Conservation (phyloP, 2,329 filamentous ascomycete genomes). For the Colletotrichum spinosum region DNA sequence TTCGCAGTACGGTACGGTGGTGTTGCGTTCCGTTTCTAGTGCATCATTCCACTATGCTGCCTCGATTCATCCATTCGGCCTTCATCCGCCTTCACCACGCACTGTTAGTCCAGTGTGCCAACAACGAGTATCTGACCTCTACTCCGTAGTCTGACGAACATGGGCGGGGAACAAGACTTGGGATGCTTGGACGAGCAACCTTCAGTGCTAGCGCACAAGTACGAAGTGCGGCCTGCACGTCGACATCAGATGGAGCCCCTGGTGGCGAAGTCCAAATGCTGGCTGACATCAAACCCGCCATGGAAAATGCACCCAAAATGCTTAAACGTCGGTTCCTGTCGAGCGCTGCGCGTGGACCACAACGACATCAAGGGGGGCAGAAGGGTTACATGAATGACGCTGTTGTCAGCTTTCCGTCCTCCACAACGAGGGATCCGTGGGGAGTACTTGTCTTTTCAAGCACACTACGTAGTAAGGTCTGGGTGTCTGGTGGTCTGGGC, state of each 20-base stretch:
- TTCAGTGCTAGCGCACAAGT: not conserved
- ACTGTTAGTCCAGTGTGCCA: conserved; percentile 2
- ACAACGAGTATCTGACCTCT: no score
- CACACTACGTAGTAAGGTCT: not conserved
- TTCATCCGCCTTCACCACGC: not conserved
- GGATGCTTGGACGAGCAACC: no score
- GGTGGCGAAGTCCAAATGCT: conserved; percentile 25
- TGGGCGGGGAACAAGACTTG: no score
- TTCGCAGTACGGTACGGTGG: not conserved
- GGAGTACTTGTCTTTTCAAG: not conserved
- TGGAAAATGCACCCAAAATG: conserved; percentile 20
- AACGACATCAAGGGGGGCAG: not conserved
- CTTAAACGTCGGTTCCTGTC: conserved; percentile 16
- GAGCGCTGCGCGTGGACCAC: not conserved
- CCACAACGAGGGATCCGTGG: conserved; percentile 1
- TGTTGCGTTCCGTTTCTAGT: no score
- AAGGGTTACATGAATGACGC: conserved; percentile 37
- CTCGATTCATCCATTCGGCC: conserved; percentile 13
- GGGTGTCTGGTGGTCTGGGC: not conserved
- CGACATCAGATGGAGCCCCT: conserved; percentile 24
- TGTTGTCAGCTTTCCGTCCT: conserved; percentile 18
- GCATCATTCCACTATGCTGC: no score
- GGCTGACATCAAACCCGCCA: conserved; percentile 22
- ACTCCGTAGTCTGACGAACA: no score
- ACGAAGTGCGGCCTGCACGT: conserved; percentile 3